phyloP scores from a whole-genome alignment of 768 basidiomycete species.

The Suillus luteus region DNA sequence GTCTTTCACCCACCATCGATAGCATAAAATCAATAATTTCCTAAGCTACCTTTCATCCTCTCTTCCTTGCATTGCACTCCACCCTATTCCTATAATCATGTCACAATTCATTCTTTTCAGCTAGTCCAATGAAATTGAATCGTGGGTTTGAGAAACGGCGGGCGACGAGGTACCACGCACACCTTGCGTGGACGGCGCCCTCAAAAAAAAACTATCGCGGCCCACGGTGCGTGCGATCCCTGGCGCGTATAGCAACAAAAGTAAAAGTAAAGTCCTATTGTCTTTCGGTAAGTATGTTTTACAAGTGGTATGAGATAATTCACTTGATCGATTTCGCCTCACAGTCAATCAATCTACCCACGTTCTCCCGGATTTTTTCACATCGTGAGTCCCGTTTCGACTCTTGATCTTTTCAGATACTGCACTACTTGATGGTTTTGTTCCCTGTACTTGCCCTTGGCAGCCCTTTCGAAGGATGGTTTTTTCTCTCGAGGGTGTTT shows the following conservation, averaged over 20 bases:
- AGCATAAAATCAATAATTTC: background rate
- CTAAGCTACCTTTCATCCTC: background rate
- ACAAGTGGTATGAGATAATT: background rate
- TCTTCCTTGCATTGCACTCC: background rate
- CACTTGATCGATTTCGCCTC: background rate
- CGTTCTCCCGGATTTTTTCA: background rate
- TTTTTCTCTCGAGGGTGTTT: background rate
- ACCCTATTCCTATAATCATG: background rate
- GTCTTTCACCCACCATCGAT: background rate
- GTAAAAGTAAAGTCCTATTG: background rate
- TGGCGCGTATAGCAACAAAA: background rate
- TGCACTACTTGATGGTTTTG: too few relatives aligned
- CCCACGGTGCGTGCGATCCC: conserved; percentile 1
- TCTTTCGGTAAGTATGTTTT: background rate
- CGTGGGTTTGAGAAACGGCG: background rate
- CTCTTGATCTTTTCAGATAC: background rate
- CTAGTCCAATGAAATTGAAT: background rate
- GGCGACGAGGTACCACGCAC: background rate
- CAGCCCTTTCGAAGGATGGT: background rate
- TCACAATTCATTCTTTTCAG: background rate
- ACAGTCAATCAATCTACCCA: background rate
- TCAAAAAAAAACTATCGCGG: background rate
- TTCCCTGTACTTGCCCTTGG: background rate
- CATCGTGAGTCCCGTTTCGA: background rate
- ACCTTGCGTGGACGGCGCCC: background rate